phyloP scores from a whole-genome alignment of 2,329 filamentous ascomycete genomes.

The Fusarium oxysporum region DNA sequence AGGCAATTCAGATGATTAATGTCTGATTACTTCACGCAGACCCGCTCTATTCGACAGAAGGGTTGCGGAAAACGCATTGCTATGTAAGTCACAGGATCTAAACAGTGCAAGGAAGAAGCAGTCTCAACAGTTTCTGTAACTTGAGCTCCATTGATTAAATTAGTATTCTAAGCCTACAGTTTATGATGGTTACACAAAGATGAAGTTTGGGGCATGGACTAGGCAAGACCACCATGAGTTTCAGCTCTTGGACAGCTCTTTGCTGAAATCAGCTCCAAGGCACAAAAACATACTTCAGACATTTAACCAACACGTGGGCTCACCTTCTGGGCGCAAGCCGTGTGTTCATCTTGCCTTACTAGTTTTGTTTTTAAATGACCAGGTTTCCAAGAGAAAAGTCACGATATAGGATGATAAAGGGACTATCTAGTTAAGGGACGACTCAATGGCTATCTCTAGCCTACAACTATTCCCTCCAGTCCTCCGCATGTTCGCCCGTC shows the following conservation, averaged over 20 bases:
- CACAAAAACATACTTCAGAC: not conserved
- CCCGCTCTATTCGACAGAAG: not conserved
- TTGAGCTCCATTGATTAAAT: not conserved
- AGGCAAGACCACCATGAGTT: not conserved
- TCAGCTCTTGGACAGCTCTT: not conserved
- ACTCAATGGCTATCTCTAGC: not conserved
- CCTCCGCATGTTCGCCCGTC: constrained; percentile 20
- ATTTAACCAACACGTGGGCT: not conserved
- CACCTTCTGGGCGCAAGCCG: not conserved
- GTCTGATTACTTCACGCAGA: not conserved
- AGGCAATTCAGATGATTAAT: not conserved
- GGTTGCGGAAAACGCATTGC: not conserved
- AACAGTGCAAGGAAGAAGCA: not conserved
- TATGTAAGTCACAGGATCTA: not conserved
- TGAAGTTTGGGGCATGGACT: too few relatives aligned
- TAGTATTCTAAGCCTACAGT: not conserved
- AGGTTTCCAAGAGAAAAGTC: constrained; percentile 3
- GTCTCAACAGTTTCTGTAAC: not conserved
- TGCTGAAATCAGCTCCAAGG: not conserved
- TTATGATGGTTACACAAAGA: not conserved
- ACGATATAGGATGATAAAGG: not conserved
- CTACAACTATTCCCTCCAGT: not conserved
- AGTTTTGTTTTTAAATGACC: not conserved
- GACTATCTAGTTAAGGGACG: not conserved
- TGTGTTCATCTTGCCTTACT: not conserved